Percentiles rank a stretch among this genome's conserved stretches.
phyloP scores from a whole-genome alignment of 2,329 filamentous ascomycete genomes.

The Colletotrichum truncatum region DNA sequence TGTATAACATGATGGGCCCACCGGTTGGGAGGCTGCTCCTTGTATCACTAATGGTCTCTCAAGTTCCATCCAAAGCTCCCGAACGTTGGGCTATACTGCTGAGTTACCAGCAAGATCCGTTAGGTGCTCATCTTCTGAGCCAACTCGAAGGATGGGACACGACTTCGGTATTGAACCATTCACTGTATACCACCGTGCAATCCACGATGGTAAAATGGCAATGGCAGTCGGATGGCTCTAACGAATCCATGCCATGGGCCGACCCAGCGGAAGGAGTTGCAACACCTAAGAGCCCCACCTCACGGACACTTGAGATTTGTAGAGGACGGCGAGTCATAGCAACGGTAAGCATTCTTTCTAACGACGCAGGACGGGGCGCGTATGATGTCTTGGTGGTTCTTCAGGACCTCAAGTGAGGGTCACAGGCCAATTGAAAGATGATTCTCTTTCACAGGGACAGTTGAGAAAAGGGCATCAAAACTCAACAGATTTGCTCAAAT shows the following conservation, averaged over 20 bases:
- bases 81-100: neutral
- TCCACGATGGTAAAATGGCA: neutral
- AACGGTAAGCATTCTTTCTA: neutral
- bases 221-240: neutral
- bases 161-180: neutral
- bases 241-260: neutral
- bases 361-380: neutral
- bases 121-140: neutral
- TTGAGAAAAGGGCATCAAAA: neutral
- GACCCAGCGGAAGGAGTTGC: neutral
- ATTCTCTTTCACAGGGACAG: too few relatives aligned
- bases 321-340: neutral
- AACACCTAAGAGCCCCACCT: neutral
- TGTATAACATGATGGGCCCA: accelerated
- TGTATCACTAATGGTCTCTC: neutral
- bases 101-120: neutral
- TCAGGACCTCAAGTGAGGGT: accelerated
- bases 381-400: neutral
- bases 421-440: too few relatives aligned
- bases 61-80: neutral
- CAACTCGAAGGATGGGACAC: neutral
- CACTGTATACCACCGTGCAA: neutral
- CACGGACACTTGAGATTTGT: neutral
- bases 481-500: neutral
- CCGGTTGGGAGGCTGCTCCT: neutral